A percentile compares a stretch with the other conserved stretches of the same genome.
Conservation (phyloP, 805 yeast genomes). For the Kluyveromyces starmeri region DNA sequence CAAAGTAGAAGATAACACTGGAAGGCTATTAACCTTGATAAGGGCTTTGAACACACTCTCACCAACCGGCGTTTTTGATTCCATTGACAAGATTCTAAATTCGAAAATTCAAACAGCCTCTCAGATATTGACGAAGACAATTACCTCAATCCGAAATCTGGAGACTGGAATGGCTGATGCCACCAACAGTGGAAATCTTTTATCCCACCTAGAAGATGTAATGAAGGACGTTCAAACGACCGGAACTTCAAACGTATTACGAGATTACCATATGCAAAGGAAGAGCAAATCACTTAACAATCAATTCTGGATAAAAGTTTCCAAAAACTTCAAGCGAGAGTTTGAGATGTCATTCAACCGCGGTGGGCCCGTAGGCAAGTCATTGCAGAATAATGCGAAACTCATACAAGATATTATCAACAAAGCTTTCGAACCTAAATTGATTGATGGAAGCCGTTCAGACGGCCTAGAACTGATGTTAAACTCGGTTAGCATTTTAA, state of each 20-base stretch:
- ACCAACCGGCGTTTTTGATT: conserved; percentile 15
- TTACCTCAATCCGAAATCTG: conserved; percentile 24
- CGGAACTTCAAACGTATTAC: conserved; percentile 10
- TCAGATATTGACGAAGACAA: conserved; percentile 19
- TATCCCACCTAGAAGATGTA: conserved; percentile 14
- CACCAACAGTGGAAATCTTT: conserved; percentile 10
- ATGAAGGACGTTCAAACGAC: conserved; percentile 12
- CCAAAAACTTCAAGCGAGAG: conserved; percentile 22
- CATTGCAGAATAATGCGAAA: conserved; percentile 16
- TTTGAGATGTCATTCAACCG: conserved; percentile 25
- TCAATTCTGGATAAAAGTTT: conserved; percentile 22
- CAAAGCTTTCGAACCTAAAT: conserved; percentile 4
- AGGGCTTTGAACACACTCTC: conserved; percentile 18
- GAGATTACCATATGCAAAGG: conserved; percentile 14
- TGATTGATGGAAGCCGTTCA: background rate
- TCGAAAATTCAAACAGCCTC: conserved; percentile 13
- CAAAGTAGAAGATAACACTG: conserved; percentile 7
- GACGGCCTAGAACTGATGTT: conserved; percentile 15
- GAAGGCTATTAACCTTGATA: conserved; percentile 8
- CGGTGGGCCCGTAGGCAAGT: conserved; percentile 31
- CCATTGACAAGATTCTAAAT: conserved; percentile 18
- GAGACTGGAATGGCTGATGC: conserved; percentile 18
- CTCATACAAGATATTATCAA: conserved; percentile 16
- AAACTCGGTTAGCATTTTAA: conserved; percentile 14
- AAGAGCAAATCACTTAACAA: conserved; percentile 9